These are phyloP conservation scores for Scytalidium sp. DNA, from an alignment of 2,329 filamentous ascomycete genomes.

Conservation along the genomic window DNA sequence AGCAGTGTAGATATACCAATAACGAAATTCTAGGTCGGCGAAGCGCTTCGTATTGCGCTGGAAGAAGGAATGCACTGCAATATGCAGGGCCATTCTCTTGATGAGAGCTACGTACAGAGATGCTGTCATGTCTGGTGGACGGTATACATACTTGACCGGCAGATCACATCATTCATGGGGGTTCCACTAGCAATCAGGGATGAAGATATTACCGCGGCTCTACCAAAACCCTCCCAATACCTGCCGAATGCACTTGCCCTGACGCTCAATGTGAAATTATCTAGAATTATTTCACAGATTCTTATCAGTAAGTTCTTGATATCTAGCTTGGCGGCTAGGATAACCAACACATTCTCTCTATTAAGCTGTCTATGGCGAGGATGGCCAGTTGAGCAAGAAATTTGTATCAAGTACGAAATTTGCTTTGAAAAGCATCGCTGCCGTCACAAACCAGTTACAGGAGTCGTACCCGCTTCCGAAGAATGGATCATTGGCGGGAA, in stretches of 20 bases:
- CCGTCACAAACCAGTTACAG: conserved; percentile 36
- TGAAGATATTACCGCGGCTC: conserved; percentile 45
- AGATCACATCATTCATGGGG: conserved; percentile 53
- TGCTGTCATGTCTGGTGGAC: conserved; percentile 53
- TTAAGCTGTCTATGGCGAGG: conserved; percentile 38
- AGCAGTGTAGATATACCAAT: conserved; percentile 1
- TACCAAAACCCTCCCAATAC: conserved; percentile 39
- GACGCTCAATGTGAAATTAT: conserved; percentile 43
- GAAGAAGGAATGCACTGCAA: conserved; percentile 50
- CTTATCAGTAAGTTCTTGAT: conserved; percentile 34
- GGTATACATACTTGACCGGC: conserved; percentile 48
- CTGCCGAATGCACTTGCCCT: conserved; percentile 35
- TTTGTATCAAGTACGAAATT: conserved; percentile 37
- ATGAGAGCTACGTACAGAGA: conserved; percentile 38
- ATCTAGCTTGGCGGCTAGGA: background rate
- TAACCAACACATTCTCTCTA: background rate
- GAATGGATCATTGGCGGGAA: conserved; percentile 32
- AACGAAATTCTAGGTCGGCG: conserved; percentile 37
- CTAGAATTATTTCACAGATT: conserved; percentile 40
- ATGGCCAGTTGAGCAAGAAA: conserved; percentile 31
- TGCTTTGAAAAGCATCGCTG: conserved; percentile 35
- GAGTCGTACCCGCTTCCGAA: conserved; percentile 33
- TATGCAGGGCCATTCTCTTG: conserved; percentile 41
- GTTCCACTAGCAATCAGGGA: conserved; percentile 46
- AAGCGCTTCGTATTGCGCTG: conserved; percentile 48